These are phyloP conservation scores for Aethionema arabicum DNA, from an alignment of 345 rosid genomes.

Conservation along the genomic window DNA sequence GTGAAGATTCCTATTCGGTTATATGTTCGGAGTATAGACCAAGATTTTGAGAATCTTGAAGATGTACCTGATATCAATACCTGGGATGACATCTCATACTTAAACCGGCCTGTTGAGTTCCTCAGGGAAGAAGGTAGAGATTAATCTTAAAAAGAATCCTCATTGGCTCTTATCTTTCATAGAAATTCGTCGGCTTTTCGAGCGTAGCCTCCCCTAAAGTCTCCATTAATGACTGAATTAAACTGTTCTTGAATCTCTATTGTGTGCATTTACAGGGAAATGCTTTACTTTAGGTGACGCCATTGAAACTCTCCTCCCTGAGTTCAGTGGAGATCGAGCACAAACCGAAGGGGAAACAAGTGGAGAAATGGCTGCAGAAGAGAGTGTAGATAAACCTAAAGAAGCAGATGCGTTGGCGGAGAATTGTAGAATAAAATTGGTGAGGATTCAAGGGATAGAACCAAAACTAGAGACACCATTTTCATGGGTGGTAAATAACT, in stretches of 20 bases:
- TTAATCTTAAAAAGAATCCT: neutral
- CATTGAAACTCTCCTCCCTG: slow-evolving; percentile 61
- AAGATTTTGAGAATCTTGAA: slow-evolving; percentile 69
- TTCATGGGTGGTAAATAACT: slow-evolving; percentile 87
- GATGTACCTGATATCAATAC: slow-evolving; percentile 57
- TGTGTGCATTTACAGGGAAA: slow-evolving; percentile 50
- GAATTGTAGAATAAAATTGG: slow-evolving; percentile 56
- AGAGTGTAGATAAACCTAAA: slow-evolving; percentile 21
- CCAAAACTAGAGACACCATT: slow-evolving; percentile 80
- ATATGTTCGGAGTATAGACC: slow-evolving; percentile 53
- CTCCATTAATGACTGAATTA: neutral
- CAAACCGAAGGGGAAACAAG: slow-evolving; percentile 33
- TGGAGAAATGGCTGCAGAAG: slow-evolving; percentile 38
- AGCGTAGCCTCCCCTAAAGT: neutral
- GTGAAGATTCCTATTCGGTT: slow-evolving; percentile 83
- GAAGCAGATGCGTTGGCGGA: slow-evolving; percentile 26
- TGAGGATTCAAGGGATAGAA: slow-evolving; percentile 87
- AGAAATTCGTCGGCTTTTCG: slow-evolving; percentile 20
- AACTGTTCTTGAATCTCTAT: slow-evolving; percentile 12
- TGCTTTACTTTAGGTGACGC: slow-evolving; percentile 66
- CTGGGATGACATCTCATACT: slow-evolving; percentile 82
- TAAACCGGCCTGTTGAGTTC: slow-evolving; percentile 75
- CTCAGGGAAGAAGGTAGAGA: slow-evolving; percentile 62
- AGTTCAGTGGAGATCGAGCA: slow-evolving; percentile 35
- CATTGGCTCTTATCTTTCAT: slow-evolving; percentile 8